phyloP scores from a whole-genome alignment of 805 yeast species.

The Kodamaea kaohsiungensis region DNA sequence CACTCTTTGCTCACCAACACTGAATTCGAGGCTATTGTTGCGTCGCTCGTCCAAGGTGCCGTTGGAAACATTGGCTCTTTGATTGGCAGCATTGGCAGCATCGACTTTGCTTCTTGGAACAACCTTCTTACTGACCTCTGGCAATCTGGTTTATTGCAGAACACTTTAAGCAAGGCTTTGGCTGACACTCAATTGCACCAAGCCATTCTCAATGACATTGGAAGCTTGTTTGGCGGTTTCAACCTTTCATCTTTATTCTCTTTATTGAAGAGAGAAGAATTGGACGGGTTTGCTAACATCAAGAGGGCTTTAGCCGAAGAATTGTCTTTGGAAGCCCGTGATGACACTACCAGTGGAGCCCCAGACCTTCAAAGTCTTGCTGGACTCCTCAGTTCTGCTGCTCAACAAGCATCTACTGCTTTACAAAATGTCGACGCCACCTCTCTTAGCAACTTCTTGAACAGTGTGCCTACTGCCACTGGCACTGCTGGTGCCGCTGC shows the following conservation, averaged over 20 bases:
- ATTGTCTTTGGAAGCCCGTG: neutral
- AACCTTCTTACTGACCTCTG: conserved; percentile 22
- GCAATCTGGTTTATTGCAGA: conserved; percentile 26
- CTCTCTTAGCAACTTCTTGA: neutral
- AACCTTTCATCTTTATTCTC: conserved; percentile 4
- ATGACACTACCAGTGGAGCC: neutral
- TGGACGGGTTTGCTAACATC: neutral
- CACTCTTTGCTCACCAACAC: conserved; percentile 23
- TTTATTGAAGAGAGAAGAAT: conserved; percentile 2
- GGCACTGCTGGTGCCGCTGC: neutral
- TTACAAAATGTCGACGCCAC: neutral
- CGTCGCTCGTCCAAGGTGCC: conserved; percentile 22
- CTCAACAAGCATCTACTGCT: neutral
- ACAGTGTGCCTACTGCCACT: neutral
- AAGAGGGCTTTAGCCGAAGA: neutral
- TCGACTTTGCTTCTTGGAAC: conserved; percentile 18
- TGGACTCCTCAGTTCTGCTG: neutral
- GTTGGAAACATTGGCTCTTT: conserved; percentile 21
- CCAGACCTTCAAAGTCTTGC: neutral
- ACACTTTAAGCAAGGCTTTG: conserved; percentile 24
- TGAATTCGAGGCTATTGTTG: conserved; percentile 26
- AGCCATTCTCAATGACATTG: conserved; percentile 25
- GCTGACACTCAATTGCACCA: conserved; percentile 20
- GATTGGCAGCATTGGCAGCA: conserved; percentile 10
- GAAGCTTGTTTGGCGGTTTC: conserved; percentile 17